phyloP scores from a whole-genome alignment of 2,329 filamentous ascomycete genomes.

The Fusarium floridanum region DNA sequence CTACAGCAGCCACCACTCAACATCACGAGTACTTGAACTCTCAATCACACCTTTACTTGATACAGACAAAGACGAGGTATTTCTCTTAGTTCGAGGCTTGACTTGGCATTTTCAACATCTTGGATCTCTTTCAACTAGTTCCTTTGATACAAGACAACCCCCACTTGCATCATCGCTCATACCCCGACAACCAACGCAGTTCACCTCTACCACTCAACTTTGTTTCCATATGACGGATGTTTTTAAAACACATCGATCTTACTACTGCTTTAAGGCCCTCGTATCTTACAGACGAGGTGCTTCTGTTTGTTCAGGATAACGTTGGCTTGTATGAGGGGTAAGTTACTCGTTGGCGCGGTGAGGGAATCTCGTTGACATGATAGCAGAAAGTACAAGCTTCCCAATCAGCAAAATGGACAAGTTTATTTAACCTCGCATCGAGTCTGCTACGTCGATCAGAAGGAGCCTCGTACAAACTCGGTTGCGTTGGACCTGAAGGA shows the following conservation, averaged over 20 bases:
- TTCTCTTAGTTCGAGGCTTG: not conserved
- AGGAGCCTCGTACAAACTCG: conserved; percentile 86
- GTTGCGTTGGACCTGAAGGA: conserved; percentile 90
- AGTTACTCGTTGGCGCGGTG: conserved; percentile 50
- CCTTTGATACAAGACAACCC: conserved; percentile 27
- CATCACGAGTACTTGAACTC: conserved; percentile 13
- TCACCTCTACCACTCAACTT: conserved; percentile 9
- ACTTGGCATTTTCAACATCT: not conserved
- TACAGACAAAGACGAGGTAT: not conserved
- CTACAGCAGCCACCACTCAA: conserved; percentile 26
- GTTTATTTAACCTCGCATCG: conserved; percentile 97
- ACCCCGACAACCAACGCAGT: not conserved
- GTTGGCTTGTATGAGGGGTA: conserved; percentile 98
- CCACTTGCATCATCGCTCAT: conserved; percentile 39
- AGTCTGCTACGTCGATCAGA: conserved; percentile 92
- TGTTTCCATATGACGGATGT: conserved; percentile 81
- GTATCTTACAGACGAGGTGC: conserved; percentile 91
- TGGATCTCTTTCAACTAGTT: not conserved
- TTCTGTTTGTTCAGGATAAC: conserved; percentile 97
- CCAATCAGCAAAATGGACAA: conserved; percentile 93
- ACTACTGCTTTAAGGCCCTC: conserved; percentile 95
- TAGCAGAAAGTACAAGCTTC: conserved; percentile 90
- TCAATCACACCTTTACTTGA: conserved; percentile 2
- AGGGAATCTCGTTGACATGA: conserved; percentile 26
- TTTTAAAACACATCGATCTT: conserved; percentile 94